Evolutionary conservation across 2,329 filamentous ascomycete genomes (phyloP), one percentile per base, ranked within the genome.

Genomic region (Apiospora kogelbergensis): DNA sequence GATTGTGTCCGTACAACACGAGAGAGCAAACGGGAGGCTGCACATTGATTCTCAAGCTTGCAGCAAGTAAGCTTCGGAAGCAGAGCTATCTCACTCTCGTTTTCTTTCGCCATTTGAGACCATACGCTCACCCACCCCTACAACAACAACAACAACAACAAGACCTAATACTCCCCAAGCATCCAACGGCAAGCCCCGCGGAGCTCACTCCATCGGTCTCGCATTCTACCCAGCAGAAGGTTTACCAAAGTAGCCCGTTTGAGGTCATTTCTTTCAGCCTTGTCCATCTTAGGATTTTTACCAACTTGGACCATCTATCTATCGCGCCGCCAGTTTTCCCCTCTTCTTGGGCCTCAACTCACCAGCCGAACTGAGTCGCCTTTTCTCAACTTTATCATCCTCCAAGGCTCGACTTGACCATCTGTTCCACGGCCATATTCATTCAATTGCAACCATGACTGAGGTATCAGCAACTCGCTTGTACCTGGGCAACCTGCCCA

Each of bases 401-500:
- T 26, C 37, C 63, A 24, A 26, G 24, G 37, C 63, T n/a, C 13
- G 41, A 26, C 37, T 65, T 65, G 37, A 44, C 11, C 10, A 17
- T 65, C 42, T 48, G 11, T 13, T 24, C 65, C 26, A 37, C 30
- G 17, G 65, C 30, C 40, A 37, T 22, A 48, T 9, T n/a, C 53
- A 60, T 15, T 60, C 33, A 46, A 67, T 57, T 41, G 74, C 75
- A 79, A 87, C 82, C 81, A 94, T 94, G 89, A 91, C 90, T 78
- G 94, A 97, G 85, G 95, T 98, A 75, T 97, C 94, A 73, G 92
- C 93, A 75, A 98, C 95, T 79, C 90, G 96, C 85, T 93, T 98
- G 76, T 99, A 98, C 86, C 86, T 98, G 85, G 95, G 95, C 83
- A 98, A 98, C 85, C 91, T 99, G 81, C 95, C 96, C 83, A 93